Base-by-base conservation (phyloP, 768 basidiomycete genomes). In the Tricholoma sp. region DNA sequence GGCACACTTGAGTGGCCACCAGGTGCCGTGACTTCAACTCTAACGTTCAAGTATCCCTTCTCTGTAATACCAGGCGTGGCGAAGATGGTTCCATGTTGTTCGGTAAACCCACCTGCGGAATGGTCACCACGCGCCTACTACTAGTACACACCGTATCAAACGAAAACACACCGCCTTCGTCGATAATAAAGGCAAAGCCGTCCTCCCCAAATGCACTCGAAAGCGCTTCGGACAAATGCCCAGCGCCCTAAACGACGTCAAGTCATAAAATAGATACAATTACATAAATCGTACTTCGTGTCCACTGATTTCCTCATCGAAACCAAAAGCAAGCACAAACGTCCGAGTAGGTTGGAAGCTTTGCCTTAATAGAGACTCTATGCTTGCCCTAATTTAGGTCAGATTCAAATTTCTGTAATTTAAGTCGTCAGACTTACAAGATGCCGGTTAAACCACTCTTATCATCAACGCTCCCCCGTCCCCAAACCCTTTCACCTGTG, bases 1-100 rank as follows among this genome's bases (percentile, higher is more conserved):
- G 94, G 94, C 12, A 93, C 73, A 63, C 87, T 89, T 0, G 92
- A 94, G 69, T 95, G 94, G 0, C 94, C 94, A 5, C 94, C 93
- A 0, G 84, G 76, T 0, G 86, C 75, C 12, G 78, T 71, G 7
- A 94, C 83, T 56, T 84, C 79, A n/a, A 93, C 74, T 35, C 70
- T 73, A 16, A 85, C 79, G 64, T 89, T 77, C 8, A 86, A 45
- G 55, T 78, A 83, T 5, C 92, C 92, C 67, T 90, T 91, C 72
- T 92, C 90, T 0, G 83, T 82, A 22, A 89, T 79, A 2, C 76
- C 87, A 8, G 85, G 85, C 0, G 72, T 71, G 3, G 88, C 86
- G 55, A 91, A 71, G 11, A 82, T 68, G 10, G 76, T 73, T 5
- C 85, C 86, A 55, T 75, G 79, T 31, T 73, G 63, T 37, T 84